These are phyloP conservation scores for Penicilliopsis zonata DNA, from an alignment of 495 filamentous ascomycete species.

Conservation along the genomic window DNA sequence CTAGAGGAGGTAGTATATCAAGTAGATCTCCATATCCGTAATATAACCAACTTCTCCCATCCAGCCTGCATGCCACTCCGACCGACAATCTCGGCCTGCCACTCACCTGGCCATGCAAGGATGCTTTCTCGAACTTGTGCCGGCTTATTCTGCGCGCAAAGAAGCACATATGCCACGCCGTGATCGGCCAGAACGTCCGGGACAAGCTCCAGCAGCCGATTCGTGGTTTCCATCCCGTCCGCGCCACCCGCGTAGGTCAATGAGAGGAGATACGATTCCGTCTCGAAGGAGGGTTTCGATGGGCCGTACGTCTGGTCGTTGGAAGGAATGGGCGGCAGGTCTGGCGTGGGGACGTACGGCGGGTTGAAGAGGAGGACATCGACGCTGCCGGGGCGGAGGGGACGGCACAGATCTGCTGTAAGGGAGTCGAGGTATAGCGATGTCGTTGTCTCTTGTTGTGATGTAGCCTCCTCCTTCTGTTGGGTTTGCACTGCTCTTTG, in stretches of 20 bases:
- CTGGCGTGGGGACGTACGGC: conserved; percentile 80
- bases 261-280: conserved; percentile 68
- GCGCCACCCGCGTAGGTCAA: conserved; percentile 78
- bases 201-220: conserved; percentile 58
- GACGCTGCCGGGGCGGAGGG: conserved; percentile 42
- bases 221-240: conserved; percentile 89
- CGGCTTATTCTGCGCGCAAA: conserved; percentile 80
- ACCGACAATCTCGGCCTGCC: conserved; percentile 70
- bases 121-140: conserved; percentile 60
- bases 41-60: conserved; percentile 80
- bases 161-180: conserved; percentile 78
- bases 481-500: conserved; percentile 33
- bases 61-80: conserved; percentile 75
- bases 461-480: conserved; percentile 3
- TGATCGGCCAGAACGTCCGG: conserved; percentile 45
- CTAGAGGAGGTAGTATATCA: no score
- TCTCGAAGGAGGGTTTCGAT: conserved; percentile 34
- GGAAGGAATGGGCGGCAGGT: conserved; percentile 43
- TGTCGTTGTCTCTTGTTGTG: background rate
- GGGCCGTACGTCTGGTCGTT: conserved; percentile 10
- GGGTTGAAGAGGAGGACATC: conserved; percentile 95
- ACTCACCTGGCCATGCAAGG: conserved; percentile 39
- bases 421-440: conserved; percentile 46
- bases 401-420: conserved; percentile 50
- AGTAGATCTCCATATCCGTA: conserved; percentile 56